These are phyloP conservation scores for Hypocrella siamensis DNA, from an alignment of 2,329 filamentous ascomycete genomes.

Conservation along the genomic window DNA sequence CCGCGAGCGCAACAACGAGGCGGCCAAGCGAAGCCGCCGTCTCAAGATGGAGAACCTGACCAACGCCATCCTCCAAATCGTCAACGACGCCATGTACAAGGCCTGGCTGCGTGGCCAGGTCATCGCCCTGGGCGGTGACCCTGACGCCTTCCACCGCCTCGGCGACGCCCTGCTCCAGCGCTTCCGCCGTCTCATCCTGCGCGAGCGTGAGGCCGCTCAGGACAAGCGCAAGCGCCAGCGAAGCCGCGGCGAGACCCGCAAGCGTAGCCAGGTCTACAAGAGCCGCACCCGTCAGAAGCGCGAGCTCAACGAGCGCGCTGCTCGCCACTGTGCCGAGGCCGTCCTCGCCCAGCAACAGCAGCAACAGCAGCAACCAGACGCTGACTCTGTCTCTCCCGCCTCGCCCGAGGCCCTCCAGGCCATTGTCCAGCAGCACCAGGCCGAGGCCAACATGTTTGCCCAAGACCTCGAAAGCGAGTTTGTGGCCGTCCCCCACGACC, in stretches of 20 bases:
- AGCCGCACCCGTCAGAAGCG: conserved; percentile 2
- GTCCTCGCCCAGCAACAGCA: not conserved
- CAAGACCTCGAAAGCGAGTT: not conserved
- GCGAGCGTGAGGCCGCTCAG: conserved; percentile 1
- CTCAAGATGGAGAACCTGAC: conserved; percentile 7
- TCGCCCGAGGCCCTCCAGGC: no score
- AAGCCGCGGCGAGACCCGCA: not conserved
- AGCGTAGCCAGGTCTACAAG: conserved; percentile 1
- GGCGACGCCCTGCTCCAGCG: not conserved
- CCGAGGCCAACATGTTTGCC: not conserved
- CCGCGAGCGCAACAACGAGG: conserved; percentile 19
- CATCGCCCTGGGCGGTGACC: conserved; percentile 1
- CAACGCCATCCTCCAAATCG: conserved; percentile 2
- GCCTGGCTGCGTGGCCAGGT: conserved; percentile 4
- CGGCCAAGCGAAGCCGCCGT: conserved; percentile 19
- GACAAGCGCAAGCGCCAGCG: conserved; percentile 2
- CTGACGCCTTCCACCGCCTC: conserved; percentile 1
- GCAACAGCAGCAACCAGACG: not conserved
- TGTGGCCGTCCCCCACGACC: not conserved
- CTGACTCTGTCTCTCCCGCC: no score
- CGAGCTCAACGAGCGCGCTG: conserved; percentile 2
- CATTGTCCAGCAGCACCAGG: not conserved
- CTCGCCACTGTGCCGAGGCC: conserved; percentile 1
- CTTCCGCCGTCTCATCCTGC: conserved; percentile 1
- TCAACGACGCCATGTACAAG: conserved; percentile 6